Base-by-base conservation (phyloP, 345 rosid genomes). In the Capsella bursapastoris region DNA sequence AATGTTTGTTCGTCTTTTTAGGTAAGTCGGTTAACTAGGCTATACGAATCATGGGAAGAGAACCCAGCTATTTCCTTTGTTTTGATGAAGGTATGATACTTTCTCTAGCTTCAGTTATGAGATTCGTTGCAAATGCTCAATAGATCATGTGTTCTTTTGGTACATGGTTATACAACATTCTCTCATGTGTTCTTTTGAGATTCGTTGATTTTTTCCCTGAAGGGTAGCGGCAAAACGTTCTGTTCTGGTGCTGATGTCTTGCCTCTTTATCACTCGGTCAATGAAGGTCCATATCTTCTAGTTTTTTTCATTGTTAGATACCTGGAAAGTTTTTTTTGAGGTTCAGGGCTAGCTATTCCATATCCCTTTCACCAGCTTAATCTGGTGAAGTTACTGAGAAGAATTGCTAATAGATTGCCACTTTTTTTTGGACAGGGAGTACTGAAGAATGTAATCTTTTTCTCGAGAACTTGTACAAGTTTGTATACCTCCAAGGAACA, bases 21-120 rank as follows among this genome's bases (percentile, higher is more conserved):
- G 99, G 88, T 82, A 47, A 84, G 88, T 68, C 83, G 97, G 73
- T 79, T 92, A 61, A 86, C 79, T 66, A 88, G 88, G 82, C 79
- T 95, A 25, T 95, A 92, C 56, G 97, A 89, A 57, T 90, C 91
- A 16, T 95, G 99, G 99, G 96, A 95, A 83, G 98, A 92, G 72
- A 95, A 90, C 55, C 89, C 96, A 0, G 88, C 90, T 69, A 86
- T 90, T 73, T 93, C 96, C 1, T 90, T 90, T 79, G 90, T 91
- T 49, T 27, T 87, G 64, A 83, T 92, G 97, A 90, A 89, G 97
- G 97, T 95, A 86, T 70, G 44, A 8, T 60, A 53, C 66, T 72
- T 40, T 40, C 64, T 43, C 56, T 73, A 34, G 52, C 40, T 63
- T 37, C 38, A 35, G 28, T 38, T 57, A 22, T 38, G 27, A 53